phyloP scores from a whole-genome alignment of 306 rosid species.

The Hylodesmum podocarpum region DNA sequence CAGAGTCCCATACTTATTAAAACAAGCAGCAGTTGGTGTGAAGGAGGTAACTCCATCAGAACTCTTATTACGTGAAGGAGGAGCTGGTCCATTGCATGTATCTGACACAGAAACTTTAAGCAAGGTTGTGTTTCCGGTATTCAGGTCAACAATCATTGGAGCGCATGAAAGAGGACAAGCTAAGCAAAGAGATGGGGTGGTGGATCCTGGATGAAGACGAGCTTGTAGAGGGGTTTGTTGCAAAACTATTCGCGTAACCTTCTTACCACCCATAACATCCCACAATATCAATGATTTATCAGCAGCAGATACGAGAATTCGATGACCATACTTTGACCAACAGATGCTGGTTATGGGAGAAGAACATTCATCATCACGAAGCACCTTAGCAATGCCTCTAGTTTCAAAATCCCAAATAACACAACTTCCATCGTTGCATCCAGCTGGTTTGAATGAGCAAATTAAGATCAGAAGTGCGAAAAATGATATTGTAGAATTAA shows the following conservation, averaged over 20 bases:
- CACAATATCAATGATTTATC: slow-evolving; percentile 84
- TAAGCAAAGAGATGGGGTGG: slow-evolving; percentile 77
- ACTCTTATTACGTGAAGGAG: slow-evolving; percentile 68
- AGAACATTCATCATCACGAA: slow-evolving; percentile 68
- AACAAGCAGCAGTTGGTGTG: slow-evolving; percentile 95
- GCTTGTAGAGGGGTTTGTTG: slow-evolving; percentile 87
- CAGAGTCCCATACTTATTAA: slow-evolving; percentile 74
- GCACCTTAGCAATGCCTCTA: slow-evolving; percentile 92
- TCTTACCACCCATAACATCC: slow-evolving; percentile 79
- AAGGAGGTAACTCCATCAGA: slow-evolving; percentile 74
- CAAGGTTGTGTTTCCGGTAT: slow-evolving; percentile 59
- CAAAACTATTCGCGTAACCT: slow-evolving; percentile 54
- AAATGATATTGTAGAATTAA: not conserved
- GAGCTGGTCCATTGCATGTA: slow-evolving; percentile 39
- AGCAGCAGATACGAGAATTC: slow-evolving; percentile 72
- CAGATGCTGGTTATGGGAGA: slow-evolving; percentile 49
- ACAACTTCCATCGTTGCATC: slow-evolving; percentile 94
- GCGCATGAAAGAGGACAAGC: slow-evolving; percentile 95
- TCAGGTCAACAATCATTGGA: slow-evolving; percentile 90
- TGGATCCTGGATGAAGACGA: slow-evolving; percentile 91
- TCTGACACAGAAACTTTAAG: slow-evolving; percentile 78
- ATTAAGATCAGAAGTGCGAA: slow-evolving; percentile 25
- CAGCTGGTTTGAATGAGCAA: slow-evolving; percentile 63
- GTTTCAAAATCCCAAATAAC: slow-evolving; percentile 95
- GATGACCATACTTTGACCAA: slow-evolving; percentile 37